Conservation (phyloP, 2,329 filamentous ascomycete species). For the Beauveria bassiana region DNA sequence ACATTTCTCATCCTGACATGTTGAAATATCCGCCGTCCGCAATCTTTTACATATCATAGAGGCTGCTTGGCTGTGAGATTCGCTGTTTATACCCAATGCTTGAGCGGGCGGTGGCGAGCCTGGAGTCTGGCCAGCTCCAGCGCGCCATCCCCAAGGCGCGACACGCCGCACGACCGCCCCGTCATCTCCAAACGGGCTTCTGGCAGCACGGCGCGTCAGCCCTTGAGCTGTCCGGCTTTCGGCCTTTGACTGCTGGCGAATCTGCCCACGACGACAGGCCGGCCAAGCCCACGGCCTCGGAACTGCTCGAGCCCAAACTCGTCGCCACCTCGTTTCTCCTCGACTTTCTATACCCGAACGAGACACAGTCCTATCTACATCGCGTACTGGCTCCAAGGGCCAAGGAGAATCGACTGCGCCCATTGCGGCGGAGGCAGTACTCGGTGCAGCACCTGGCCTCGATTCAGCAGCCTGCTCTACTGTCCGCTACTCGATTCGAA, state of each 20-base stretch:
- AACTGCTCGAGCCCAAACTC: constrained; percentile 20
- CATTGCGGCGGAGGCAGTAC: constrained; percentile 7
- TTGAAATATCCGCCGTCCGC: neutral
- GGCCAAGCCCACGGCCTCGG: constrained; percentile 13
- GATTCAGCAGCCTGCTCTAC: neutral
- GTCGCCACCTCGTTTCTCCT: constrained; percentile 43
- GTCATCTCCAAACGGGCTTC: constrained; percentile 41
- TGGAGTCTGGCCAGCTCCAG: constrained; percentile 49
- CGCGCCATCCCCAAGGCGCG: constrained; percentile 37
- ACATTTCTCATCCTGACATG: neutral
- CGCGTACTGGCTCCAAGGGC: constrained; percentile 16
- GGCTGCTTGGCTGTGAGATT: neutral
- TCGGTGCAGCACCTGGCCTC: constrained; percentile 2
- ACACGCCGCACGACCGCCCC: constrained; percentile 30
- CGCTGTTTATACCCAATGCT: constrained; percentile 36
- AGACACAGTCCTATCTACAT: constrained; percentile 35
- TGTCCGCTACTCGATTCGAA: neutral
- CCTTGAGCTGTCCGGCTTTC: constrained; percentile 38
- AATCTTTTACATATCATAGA: neutral
- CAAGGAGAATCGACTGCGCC: neutral
- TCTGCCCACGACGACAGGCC: constrained; percentile 16
- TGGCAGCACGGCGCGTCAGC: constrained; percentile 48
- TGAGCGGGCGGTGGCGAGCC: constrained; percentile 47
- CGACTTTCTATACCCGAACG: constrained; percentile 48
- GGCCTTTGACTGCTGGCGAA: constrained; percentile 21